phyloP scores from a whole-genome alignment of 768 basidiomycete genomes.

The Phlegmacium glaucopus region DNA sequence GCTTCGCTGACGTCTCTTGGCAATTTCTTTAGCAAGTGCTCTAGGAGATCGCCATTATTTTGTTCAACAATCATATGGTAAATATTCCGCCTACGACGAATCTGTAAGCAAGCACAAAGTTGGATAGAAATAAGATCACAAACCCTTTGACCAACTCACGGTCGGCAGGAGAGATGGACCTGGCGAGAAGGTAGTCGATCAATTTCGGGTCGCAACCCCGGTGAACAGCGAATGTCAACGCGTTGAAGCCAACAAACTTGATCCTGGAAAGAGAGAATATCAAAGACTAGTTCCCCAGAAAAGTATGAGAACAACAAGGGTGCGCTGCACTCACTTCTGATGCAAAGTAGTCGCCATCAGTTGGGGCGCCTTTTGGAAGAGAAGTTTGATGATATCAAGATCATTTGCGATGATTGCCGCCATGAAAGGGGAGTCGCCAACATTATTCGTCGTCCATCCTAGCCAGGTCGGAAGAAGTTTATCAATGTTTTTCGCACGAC shows the following conservation, averaged over 20 bases:
- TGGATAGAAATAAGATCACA: slow-evolving; percentile 8
- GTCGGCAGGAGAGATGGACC: slow-evolving; percentile 41
- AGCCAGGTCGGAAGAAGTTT: slow-evolving; percentile 43
- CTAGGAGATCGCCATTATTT: slow-evolving; percentile 28
- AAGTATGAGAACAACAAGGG: too few relatives aligned
- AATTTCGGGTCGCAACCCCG: slow-evolving; percentile 24
- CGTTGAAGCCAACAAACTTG: slow-evolving; percentile 44
- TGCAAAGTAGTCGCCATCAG: slow-evolving; percentile 40
- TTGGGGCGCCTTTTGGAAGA: slow-evolving; percentile 41
- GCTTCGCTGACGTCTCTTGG: slow-evolving; percentile 45
- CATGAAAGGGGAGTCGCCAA: slow-evolving; percentile 52
- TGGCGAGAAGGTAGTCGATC: slow-evolving; percentile 49
- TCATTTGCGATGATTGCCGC: slow-evolving; percentile 37
- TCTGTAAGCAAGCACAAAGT: background rate
- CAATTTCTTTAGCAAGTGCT: slow-evolving; percentile 45
- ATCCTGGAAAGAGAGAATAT: slow-evolving; percentile 27
- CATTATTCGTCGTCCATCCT: slow-evolving; percentile 43
- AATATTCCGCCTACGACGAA: slow-evolving; percentile 47
- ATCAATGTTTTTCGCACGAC: slow-evolving; percentile 34
- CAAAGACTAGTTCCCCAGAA: background rate
- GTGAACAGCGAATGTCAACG: slow-evolving; percentile 40
- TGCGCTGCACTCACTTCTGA: slow-evolving; percentile 38
- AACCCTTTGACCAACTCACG: slow-evolving; percentile 42
- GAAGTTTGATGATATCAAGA: slow-evolving; percentile 37
- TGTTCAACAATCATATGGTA: slow-evolving; percentile 42